Base-by-base conservation (phyloP, 2,329 filamentous ascomycete species). In the Cercospora sesami region DNA sequence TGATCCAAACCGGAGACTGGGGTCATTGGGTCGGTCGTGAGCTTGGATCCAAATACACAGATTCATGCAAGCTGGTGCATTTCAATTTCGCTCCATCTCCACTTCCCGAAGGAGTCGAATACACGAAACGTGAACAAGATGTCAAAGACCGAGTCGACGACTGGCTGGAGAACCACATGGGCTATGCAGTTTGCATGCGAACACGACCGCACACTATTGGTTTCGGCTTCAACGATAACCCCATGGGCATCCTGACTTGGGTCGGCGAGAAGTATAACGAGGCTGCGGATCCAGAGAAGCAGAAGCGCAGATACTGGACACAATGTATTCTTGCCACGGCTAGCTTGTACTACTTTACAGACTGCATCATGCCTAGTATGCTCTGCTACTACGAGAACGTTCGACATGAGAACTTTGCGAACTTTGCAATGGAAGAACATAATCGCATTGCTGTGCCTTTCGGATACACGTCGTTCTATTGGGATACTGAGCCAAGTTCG, bases 261-360 rank as follows among this genome's bases (percentile, higher is more conserved):
- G 76, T 83, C 0, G 81, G 80, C 1, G 80, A 83, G 68, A 82
- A 83, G 71, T 80, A 80, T 67, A 73, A 78, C 30, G 79, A 81
- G 70, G 73, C 79, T 4, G 75, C 78, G 5, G 78, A 79, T 53
- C 79, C 79, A 4, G 75, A 76, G 26, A 74, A 79, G 53, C 75
- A 80, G 30, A 76, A 75, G 10, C 70, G 73, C 12, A 65, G 73
- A 9, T 78, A 77, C 60, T 77, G 75, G 75, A 77, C 75, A n/a
- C 73, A 78, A 23, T 74, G 72, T 48, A 75, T 77, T 28, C 69
- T 76, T 9, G 73, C 75, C 3, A 77, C 75, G 1, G 77, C 71
- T 12, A 79, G 64, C 23, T 64, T 81, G 63, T 81, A 80, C 68
- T 80, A 79, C 67, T 80, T 80, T 65, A 79, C 78, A 7, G 73